These are phyloP conservation scores for Onygenales sp. DNA, from an alignment of 2,329 filamentous ascomycete species.

Conservation along the genomic window DNA sequence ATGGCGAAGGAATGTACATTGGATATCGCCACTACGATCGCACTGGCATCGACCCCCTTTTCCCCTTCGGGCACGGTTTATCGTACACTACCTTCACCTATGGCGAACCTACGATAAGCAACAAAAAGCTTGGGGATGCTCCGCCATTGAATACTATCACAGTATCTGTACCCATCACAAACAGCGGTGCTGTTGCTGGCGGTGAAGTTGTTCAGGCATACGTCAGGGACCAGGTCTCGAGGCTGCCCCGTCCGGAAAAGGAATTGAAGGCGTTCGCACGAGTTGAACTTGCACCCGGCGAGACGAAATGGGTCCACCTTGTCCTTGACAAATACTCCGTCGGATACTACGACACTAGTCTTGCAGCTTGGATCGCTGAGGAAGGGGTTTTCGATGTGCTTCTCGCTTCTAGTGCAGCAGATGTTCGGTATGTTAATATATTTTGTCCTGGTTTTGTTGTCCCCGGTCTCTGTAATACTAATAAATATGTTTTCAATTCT, in stretches of 20 bases:
- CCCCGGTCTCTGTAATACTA: background rate
- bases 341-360: constrained; percentile 53
- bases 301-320: constrained; percentile 32
- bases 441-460: background rate
- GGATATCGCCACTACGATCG: constrained; percentile 71
- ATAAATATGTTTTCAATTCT: constrained; percentile 18
- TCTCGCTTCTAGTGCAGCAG: constrained; percentile 52
- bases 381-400: constrained; percentile 53
- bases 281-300: constrained; percentile 48
- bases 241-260: constrained; percentile 58
- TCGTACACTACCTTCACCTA: constrained; percentile 73
- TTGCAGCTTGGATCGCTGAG: constrained; percentile 56
- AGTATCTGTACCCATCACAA: constrained; percentile 58
- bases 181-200: constrained; percentile 56
- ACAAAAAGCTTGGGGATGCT: constrained; percentile 49
- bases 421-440: constrained; percentile 47
- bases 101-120: constrained; percentile 56
- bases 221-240: constrained; percentile 52
- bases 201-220: constrained; percentile 59
- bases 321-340: constrained; percentile 40
- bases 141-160: constrained; percentile 54
- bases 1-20: constrained; percentile 69
- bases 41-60: constrained; percentile 56
- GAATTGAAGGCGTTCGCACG: constrained; percentile 63
- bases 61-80: constrained; percentile 72